Evolutionary conservation across 805 yeast genomes (phyloP), one percentile per base, ranked within the genome.

Genomic region (Teunomyces gatunensis): DNA sequence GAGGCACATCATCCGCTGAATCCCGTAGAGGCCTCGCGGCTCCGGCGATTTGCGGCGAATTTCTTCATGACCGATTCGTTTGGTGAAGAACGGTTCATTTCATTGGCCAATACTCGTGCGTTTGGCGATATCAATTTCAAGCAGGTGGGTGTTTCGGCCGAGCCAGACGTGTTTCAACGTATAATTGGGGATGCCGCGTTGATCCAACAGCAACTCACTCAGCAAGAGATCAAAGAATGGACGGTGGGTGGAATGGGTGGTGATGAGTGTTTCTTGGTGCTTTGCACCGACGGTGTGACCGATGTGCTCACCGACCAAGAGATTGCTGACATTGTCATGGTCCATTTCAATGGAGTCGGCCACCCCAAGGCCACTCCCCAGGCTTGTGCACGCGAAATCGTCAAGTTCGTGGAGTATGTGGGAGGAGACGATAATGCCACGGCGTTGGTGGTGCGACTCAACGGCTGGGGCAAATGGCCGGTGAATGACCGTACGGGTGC

Each of bases 351-450:
- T 54, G 78, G 79, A 54, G 71, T 77, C 44, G 95, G 96, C n/a
- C 75, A 80, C 20, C 73, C 76, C 25, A 65, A 71, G 27, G 96
- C 96, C 3, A 80, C 90, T 0, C 96, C 98, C 0, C 96, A 88
- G 57, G 78, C 71, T 39, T 88, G 95, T 32, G 91, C 97, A 0
- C 83, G 80, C 50, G 97, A 91, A 61, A 87, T 94, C 15, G 81
- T 92, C 10, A 78, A 83, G 56, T 94, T 84, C 63, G 85, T 90
- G 9, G 90, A 86, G 61, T 87, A 87, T 36, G 78, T 91, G 6
- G 96, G 96, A 11, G 94, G 96, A 2, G 90, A 88, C 58, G 99
- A 94, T 64, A 94, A 94, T 67, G 96, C 98, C n/a, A 89, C 97
- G 2, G 89, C 97, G 62, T 59, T 86, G 52, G 87, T 94, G 4